Evolutionary conservation across 352 stramenopile species (phyloP).

Genomic region (Poterioochromonas sp.): DNA sequence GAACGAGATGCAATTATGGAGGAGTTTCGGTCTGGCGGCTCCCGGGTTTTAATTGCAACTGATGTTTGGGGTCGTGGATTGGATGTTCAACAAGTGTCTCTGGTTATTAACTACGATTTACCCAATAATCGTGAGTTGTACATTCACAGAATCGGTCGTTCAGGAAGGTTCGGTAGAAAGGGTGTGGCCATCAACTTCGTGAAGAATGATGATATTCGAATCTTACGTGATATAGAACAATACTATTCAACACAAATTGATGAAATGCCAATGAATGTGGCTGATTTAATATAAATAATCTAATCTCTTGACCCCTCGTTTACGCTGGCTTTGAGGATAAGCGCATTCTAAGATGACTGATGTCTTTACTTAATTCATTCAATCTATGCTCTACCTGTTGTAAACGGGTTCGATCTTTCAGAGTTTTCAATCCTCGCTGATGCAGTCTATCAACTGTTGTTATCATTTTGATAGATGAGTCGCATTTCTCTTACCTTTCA

Average conservation of each 20-base stretch:
- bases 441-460: neutral
- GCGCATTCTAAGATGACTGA: neutral
- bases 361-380: slow-evolving; percentile 3
- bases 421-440: neutral
- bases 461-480: neutral
- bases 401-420: slow-evolving; percentile 1
- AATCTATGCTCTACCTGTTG: slow-evolving; percentile 11
- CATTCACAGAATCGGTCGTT: slow-evolving; percentile 84
- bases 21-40: slow-evolving; percentile 97
- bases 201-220: slow-evolving; percentile 93
- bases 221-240: slow-evolving; percentile 98
- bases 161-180: slow-evolving; percentile 98
- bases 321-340: slow-evolving; percentile 15
- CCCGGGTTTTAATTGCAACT: slow-evolving; percentile 97
- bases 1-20: slow-evolving; percentile 99
- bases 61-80: slow-evolving; percentile 96
- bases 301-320: neutral
- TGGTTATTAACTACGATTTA: slow-evolving; percentile 98
- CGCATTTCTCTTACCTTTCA: neutral
- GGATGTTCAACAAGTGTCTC: slow-evolving; percentile 90
- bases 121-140: slow-evolving; percentile 97
- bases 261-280: slow-evolving; percentile 87
- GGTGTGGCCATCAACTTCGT: slow-evolving; percentile 99
- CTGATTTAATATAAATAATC: slow-evolving; percentile 65
- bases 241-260: slow-evolving; percentile 99